Percentiles rank a stretch among this genome's conserved stretches.
Conservation (phyloP, 1,139 yeast species). For the Zygosaccharomyces pseudobailii region DNA sequence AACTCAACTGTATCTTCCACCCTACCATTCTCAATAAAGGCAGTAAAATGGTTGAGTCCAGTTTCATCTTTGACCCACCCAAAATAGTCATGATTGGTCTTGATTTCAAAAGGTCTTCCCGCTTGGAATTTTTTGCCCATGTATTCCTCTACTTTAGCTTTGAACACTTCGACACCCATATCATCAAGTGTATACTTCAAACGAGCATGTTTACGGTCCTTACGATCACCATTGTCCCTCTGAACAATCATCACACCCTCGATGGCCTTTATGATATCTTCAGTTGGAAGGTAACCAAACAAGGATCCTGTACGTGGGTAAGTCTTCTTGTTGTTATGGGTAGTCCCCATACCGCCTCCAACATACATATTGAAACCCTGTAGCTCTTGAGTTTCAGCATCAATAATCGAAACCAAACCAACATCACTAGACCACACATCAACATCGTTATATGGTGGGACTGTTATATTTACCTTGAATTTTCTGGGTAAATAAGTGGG, state of each 20-base stretch:
- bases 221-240: constrained; percentile 93
- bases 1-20: constrained; percentile 87
- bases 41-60: constrained; percentile 84
- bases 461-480: constrained; percentile 90
- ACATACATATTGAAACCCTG: constrained; percentile 81
- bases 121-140: constrained; percentile 73
- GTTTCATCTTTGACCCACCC: constrained; percentile 93
- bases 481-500: constrained; percentile 89
- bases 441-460: constrained; percentile 95
- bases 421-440: constrained; percentile 96
- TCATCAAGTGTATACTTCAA: constrained; percentile 95
- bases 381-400: constrained; percentile 50
- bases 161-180: constrained; percentile 79
- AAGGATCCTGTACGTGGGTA: constrained; percentile 92
- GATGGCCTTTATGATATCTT: constrained; percentile 70
- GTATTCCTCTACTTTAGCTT: constrained; percentile 73
- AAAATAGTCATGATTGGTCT: constrained; percentile 83
- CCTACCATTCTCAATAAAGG: constrained; percentile 95
- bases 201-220: constrained; percentile 96
- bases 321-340: constrained; percentile 94
- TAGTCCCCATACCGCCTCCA: constrained; percentile 99
- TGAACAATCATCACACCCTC: constrained; percentile 92
- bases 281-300: constrained; percentile 70
- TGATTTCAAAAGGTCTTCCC: constrained; percentile 68
- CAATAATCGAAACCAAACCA: constrained; percentile 86